Percentiles rank a stretch among this genome's conserved stretches.
Conservation (phyloP, 2,329 filamentous ascomycete species). For the Trichoderma sp. region DNA sequence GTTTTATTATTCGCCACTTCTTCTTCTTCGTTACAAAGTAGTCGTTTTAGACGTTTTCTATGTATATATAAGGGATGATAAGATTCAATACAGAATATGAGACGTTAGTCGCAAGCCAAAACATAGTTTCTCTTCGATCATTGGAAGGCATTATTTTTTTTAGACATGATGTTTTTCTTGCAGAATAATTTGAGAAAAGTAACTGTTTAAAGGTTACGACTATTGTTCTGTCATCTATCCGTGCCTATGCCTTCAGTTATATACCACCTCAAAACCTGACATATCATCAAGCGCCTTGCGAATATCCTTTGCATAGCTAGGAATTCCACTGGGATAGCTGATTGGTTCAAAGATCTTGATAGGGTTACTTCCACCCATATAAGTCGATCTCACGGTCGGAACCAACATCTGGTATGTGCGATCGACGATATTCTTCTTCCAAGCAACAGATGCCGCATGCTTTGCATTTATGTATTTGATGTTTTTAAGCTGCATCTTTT, state of each 20-base stretch:
- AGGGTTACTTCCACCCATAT: slow-evolving; percentile 60
- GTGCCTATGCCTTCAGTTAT: background rate
- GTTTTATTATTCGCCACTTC: background rate
- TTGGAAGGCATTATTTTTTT: too few species aligned
- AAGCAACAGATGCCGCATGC: slow-evolving; percentile 49
- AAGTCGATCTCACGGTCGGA: slow-evolving; percentile 54
- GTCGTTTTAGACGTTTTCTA: background rate
- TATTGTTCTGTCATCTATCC: background rate
- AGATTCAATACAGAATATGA: background rate
- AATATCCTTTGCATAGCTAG: slow-evolving; percentile 41
- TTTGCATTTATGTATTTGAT: slow-evolving; percentile 57
- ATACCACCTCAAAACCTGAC: slow-evolving; percentile 43
- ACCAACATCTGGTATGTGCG: slow-evolving; percentile 53
- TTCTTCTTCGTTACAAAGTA: background rate
- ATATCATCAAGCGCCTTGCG: slow-evolving; percentile 41
- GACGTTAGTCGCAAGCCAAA: too few species aligned
- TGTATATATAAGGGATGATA: background rate
- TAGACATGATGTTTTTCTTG: too few species aligned
- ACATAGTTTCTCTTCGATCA: too few species aligned
- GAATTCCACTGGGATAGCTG: slow-evolving; percentile 51
- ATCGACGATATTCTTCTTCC: slow-evolving; percentile 55
- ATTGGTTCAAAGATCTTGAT: slow-evolving; percentile 58
- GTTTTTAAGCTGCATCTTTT: slow-evolving; percentile 50
- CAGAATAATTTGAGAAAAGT: background rate
- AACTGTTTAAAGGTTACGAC: background rate